Percentiles rank a stretch among this genome's conserved stretches.
These are phyloP conservation scores for Saturnispora zaruensis DNA, from an alignment of 805 yeast genomes.

Conservation along the genomic window DNA sequence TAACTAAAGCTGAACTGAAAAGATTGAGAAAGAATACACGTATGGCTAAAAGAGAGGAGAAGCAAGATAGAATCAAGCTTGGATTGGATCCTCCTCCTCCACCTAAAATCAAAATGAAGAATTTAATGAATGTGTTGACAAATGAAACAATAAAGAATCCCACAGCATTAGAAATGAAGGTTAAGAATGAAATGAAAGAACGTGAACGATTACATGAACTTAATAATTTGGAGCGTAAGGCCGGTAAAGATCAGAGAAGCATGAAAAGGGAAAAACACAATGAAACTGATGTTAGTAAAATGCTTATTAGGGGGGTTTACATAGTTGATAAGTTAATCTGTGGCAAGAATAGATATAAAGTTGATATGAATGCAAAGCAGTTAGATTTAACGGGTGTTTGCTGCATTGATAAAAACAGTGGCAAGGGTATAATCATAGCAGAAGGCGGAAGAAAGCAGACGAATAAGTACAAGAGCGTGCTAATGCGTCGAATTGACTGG, in stretches of 20 bases:
- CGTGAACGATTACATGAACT: slow-evolving; percentile 51
- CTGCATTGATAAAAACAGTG: slow-evolving; percentile 30
- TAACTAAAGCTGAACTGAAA: slow-evolving; percentile 73
- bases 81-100: slow-evolving; percentile 86
- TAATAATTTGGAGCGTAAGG: slow-evolving; percentile 53
- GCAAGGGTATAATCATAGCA: slow-evolving; percentile 52
- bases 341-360: slow-evolving; percentile 62
- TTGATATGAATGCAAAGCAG: slow-evolving; percentile 77
- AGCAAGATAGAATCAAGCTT: slow-evolving; percentile 66
- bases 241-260: slow-evolving; percentile 48
- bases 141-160: slow-evolving; percentile 85
- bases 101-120: slow-evolving; percentile 78
- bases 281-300: slow-evolving; percentile 29
- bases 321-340: slow-evolving; percentile 44
- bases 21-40: slow-evolving; percentile 65
- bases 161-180: slow-evolving; percentile 70
- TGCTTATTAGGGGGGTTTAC: slow-evolving; percentile 52
- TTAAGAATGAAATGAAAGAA: slow-evolving; percentile 56
- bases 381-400: slow-evolving; percentile 56
- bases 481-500: slow-evolving; percentile 66
- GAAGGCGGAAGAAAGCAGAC: slow-evolving; percentile 66
- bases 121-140: slow-evolving; percentile 79
- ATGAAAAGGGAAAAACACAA: slow-evolving; percentile 40
- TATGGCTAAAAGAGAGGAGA: slow-evolving; percentile 51
- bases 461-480: slow-evolving; percentile 52